Percentiles rank a stretch among this genome's conserved stretches.
phyloP scores from a whole-genome alignment of 2,329 filamentous ascomycete species.

The Mollisiaceae sp. region DNA sequence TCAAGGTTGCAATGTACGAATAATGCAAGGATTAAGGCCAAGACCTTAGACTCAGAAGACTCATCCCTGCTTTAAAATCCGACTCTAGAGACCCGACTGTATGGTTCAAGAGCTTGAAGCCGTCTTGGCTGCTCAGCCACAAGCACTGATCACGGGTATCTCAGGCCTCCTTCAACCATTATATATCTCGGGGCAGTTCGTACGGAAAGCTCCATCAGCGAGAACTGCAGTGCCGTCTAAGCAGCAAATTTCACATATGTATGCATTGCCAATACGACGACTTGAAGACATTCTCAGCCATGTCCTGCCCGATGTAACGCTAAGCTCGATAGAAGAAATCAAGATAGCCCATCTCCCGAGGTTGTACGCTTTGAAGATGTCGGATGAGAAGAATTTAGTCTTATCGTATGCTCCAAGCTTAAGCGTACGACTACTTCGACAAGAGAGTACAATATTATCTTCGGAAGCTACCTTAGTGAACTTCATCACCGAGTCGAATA shows the following conservation, averaged over 20 bases:
- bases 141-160: not conserved
- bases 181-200: not conserved
- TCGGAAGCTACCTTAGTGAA: slow-evolving; percentile 40
- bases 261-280: slow-evolving; percentile 39
- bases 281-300: slow-evolving; percentile 41
- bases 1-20: slow-evolving; percentile 4
- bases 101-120: not conserved
- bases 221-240: slow-evolving; percentile 34
- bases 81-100: not conserved
- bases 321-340: slow-evolving; percentile 40
- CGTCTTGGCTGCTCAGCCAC: not conserved
- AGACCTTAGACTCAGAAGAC: not conserved
- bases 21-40: not conserved
- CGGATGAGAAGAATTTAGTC: slow-evolving; percentile 37
- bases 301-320: slow-evolving; percentile 35
- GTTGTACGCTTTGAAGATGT: slow-evolving; percentile 42
- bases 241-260: slow-evolving; percentile 38
- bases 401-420: slow-evolving; percentile 39
- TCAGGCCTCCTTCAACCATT: not conserved
- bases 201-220: slow-evolving; percentile 33
- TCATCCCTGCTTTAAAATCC: slow-evolving; percentile 1
- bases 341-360: slow-evolving; percentile 41
- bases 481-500: slow-evolving; percentile 34
- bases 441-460: slow-evolving; percentile 39
- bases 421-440: slow-evolving; percentile 38